Percentiles rank a stretch among this genome's conserved stretches.
Evolutionary conservation across 2,329 filamentous ascomycete species (phyloP).

Genomic region (Laburnicola sp.): DNA sequence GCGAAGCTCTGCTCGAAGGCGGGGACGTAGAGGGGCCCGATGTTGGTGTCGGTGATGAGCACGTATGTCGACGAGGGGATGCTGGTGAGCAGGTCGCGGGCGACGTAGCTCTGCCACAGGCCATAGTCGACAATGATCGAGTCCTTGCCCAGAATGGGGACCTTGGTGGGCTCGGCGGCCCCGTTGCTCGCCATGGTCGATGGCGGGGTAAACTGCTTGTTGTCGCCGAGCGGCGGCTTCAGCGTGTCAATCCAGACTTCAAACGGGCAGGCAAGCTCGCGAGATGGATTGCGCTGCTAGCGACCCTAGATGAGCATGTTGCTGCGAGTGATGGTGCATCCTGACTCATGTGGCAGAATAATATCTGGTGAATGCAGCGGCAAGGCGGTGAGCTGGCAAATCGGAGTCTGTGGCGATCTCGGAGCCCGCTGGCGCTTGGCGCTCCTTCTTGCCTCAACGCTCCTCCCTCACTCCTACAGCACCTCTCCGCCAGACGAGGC

Average conservation of each 20-base stretch:
- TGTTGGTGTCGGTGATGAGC: conserved; percentile 94
- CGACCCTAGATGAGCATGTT: background rate
- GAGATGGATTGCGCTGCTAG: background rate
- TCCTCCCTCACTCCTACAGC: background rate
- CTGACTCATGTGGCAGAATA: conserved; percentile 10
- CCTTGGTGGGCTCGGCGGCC: conserved; percentile 57
- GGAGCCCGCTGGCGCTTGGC: background rate
- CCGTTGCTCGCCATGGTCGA: conserved; percentile 37
- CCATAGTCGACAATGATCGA: conserved; percentile 91
- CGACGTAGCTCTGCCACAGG: conserved; percentile 82
- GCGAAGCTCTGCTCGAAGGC: conserved; percentile 71
- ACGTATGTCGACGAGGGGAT: conserved; percentile 88
- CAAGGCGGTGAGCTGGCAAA: background rate
- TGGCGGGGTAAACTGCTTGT: conserved; percentile 1
- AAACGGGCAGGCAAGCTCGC: no score
- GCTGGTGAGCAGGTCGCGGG: conserved; percentile 75
- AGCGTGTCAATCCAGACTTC: background rate
- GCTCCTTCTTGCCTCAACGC: background rate
- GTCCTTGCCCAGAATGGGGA: conserved; percentile 84
- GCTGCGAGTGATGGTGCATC: background rate
- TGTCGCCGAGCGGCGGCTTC: background rate
- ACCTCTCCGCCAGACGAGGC: no score
- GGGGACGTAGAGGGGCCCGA: conserved; percentile 79
- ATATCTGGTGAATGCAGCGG: conserved; percentile 4
- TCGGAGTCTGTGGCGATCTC: background rate